Evolutionary conservation across 495 filamentous ascomycete species (phyloP), one percentile per base, ranked within the genome.

Genomic region (Margaritispora aquatica): DNA sequence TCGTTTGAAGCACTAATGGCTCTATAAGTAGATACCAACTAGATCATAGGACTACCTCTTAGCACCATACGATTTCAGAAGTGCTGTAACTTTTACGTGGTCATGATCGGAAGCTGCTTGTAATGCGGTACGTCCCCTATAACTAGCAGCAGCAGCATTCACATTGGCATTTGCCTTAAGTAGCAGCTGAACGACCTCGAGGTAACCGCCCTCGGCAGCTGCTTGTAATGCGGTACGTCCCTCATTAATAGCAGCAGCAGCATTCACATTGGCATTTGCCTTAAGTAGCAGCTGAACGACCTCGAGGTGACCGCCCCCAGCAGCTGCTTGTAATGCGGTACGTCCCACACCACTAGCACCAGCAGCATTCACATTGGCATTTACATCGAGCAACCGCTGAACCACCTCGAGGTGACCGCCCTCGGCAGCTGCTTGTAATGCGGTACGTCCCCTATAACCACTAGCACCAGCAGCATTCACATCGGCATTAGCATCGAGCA

Each of bases 51-150:
- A n/a, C n/a, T n/a, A n/a, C n/a, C n/a, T n/a, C n/a, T n/a, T n/a
- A n/a, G 66, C 68, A 0, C 68, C 70, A 2, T 44, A 15, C 13
- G 63, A 53, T 8, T 73, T 26, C 19, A 76, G 62, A 9, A 63
- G 10, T 22, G 63, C 21, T 11, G 69, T 57, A 19, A 68, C 29
- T 10, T 62, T 21, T 7, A 31, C 8, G 24, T 64, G n/a, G n/a
- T 61, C 56, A 15, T 13, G 11, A 17, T 48, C 44, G 3, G 54
- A 15, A 56, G 54, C 49, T 9, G 21, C 10, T 22, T 26, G 10
- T 27, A 51, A n/a, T 7, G 49, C 49, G 4, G 49, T 51, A 8
- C 21, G 9, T 23, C 10, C 10, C 15, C 8, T 17, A 23, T 51
- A 3, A 24, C 8, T 24, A 51, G 8, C 22, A 51, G 49, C 49